Evolutionary conservation across 2,329 filamentous ascomycete species (phyloP).

Genomic region (Akanthomyces muscarius): DNA sequence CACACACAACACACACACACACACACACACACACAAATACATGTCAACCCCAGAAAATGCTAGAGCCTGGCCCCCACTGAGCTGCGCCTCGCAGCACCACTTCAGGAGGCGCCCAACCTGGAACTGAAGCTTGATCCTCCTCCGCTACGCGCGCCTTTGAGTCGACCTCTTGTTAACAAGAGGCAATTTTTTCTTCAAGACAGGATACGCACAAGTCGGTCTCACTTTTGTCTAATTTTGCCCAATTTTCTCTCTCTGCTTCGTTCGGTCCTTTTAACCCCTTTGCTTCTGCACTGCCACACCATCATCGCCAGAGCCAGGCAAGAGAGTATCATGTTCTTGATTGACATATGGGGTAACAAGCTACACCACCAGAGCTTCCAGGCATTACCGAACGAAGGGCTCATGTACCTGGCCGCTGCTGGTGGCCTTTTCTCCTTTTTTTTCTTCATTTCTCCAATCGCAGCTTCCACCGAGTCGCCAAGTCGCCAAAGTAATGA

Average conservation of each 20-base stretch:
- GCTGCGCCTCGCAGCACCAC: neutral
- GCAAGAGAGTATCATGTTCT: too few relatives aligned
- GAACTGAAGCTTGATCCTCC: neutral
- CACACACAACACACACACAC: neutral
- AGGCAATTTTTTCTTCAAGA: neutral
- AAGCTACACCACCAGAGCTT: neutral
- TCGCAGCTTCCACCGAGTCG: too few relatives aligned
- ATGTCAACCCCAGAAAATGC: neutral
- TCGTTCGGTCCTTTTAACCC: too few relatives aligned
- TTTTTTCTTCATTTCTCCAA: too few relatives aligned
- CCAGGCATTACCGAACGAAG: neutral
- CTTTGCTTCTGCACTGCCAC: too few relatives aligned
- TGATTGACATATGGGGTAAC: neutral
- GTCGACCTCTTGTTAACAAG: neutral
- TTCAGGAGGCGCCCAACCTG: slow-evolving; percentile 4
- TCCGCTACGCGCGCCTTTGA: neutral
- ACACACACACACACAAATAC: neutral
- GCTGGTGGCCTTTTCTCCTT: too few relatives aligned
- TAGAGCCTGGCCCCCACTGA: neutral
- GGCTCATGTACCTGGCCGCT: neutral
- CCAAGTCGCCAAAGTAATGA: too few relatives aligned
- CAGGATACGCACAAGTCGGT: neutral
- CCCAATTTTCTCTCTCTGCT: too few relatives aligned
- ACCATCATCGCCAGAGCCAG: too few relatives aligned
- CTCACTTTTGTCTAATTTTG: neutral